Evolutionary conservation across 2,329 filamentous ascomycete species (phyloP).

Genomic region (Malbranchea zuffiana): DNA sequence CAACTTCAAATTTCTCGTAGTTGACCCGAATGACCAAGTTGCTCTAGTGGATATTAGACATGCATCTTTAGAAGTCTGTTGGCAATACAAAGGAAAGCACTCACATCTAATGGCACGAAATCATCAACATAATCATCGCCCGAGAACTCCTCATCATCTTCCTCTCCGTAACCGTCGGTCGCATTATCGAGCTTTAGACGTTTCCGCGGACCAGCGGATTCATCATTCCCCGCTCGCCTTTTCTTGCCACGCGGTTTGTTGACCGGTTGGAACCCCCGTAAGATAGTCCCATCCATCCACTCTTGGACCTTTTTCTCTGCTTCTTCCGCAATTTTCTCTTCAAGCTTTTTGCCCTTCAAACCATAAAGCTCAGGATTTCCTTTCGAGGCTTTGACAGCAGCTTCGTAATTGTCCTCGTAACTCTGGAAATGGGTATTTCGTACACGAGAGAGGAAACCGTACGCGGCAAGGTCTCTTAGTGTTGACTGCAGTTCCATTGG

Average conservation of each 20-base stretch:
- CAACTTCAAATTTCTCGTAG: slow-evolving; percentile 71
- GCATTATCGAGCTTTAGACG: slow-evolving; percentile 12
- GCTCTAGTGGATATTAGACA: slow-evolving; percentile 40
- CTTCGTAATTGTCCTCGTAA: slow-evolving; percentile 30
- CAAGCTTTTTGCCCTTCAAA: slow-evolving; percentile 31
- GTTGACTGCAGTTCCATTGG: slow-evolving; percentile 27
- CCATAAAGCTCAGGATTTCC: slow-evolving; percentile 23
- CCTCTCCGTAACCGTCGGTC: slow-evolving; percentile 23
- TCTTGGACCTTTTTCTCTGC: slow-evolving; percentile 25
- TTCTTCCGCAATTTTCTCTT: slow-evolving; percentile 24
- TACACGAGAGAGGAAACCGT: slow-evolving; percentile 32
- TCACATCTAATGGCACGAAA: slow-evolving; percentile 30
- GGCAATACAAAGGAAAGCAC: slow-evolving; percentile 7
- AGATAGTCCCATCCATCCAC: slow-evolving; percentile 28
- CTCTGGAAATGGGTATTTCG: slow-evolving; percentile 34
- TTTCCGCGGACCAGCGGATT: slow-evolving; percentile 14
- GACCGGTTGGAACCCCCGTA: slow-evolving; percentile 23
- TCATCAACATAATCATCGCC: slow-evolving; percentile 29
- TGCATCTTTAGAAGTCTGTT: background rate
- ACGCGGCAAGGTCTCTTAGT: slow-evolving; percentile 30
- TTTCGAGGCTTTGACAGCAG: slow-evolving; percentile 27
- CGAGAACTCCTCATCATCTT: slow-evolving; percentile 20
- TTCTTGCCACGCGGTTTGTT: slow-evolving; percentile 28
- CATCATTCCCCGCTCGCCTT: slow-evolving; percentile 20
- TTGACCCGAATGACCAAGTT: slow-evolving; percentile 69